Conservation (phyloP, 805 yeast species). For the Pichia nanzhaoensis region DNA sequence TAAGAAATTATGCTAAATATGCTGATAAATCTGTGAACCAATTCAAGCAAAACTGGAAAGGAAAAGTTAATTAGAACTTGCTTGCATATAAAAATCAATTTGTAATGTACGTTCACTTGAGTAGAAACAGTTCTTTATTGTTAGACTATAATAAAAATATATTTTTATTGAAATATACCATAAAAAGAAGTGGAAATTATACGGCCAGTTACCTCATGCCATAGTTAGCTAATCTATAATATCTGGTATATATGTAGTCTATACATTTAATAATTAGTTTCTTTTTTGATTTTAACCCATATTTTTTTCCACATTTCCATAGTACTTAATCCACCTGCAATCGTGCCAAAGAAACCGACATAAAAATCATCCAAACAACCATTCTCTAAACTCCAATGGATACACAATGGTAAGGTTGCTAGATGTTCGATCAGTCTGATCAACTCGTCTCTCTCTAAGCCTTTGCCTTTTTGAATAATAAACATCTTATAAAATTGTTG, state of each 20-base stretch:
- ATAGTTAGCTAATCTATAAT: too few relatives aligned
- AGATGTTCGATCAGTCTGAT: conserved; percentile 24
- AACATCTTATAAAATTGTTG: conserved; percentile 2
- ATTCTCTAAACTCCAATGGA: conserved; percentile 32
- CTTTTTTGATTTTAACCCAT: conserved; percentile 9
- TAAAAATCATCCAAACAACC: conserved; percentile 28
- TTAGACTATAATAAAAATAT: too few relatives aligned
- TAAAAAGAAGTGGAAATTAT: too few relatives aligned
- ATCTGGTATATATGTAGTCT: too few relatives aligned
- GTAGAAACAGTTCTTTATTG: too few relatives aligned
- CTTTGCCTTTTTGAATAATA: conserved; percentile 10
- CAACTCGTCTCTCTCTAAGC: conserved; percentile 10
- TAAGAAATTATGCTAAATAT: conserved; percentile 18
- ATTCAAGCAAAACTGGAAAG: conserved; percentile 5
- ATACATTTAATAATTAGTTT: not conserved
- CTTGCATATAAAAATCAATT: too few relatives aligned
- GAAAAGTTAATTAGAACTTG: not conserved
- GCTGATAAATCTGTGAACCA: not conserved
- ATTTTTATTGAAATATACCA: too few relatives aligned
- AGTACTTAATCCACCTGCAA: conserved; percentile 20
- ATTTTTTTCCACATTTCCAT: conserved; percentile 19
- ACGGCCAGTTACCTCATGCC: too few relatives aligned
- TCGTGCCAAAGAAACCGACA: conserved; percentile 32
- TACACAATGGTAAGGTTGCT: conserved; percentile 32
- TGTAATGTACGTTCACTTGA: too few relatives aligned